Evolutionary conservation across 352 stramenopile species (phyloP), one percentile per base, ranked within the genome.

Genomic region (Globisporangium nagaii): DNA sequence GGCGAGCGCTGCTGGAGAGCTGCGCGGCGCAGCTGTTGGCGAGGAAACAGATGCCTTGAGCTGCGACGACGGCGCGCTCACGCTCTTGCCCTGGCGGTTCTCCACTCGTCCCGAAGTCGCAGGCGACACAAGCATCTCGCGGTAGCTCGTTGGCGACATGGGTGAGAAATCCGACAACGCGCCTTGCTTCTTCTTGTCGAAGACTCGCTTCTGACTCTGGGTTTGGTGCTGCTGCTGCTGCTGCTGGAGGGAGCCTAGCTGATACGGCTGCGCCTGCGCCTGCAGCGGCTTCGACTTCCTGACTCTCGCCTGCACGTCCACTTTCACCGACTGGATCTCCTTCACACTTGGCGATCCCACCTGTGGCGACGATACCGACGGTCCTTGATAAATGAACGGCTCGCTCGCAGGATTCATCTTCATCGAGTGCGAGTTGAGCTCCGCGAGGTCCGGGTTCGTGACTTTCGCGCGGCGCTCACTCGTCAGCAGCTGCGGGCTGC

Each of bases 371-470:
- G 34, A 39, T 19, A 13, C 15, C 11, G 8, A 37, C 1, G 36
- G 11, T 42, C 10, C 19, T 15, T 17, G 55, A 12, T 15, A 1
- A 11, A 11, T 19, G 15, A 31, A 32, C n/a, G 40, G 10, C 11
- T 24, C 47, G 2, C n/a, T 13, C 10, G 53, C 49, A 46, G 73
- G 53, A 28, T 81, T 66, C 31, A 91, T 65, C 50, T 65, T 75
- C 28, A 86, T 54, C 4, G 80, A 93, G 28, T 78, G 73, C 11
- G 80, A 75, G 37, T 91, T 93, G 13, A 90, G 58, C 55, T 89
- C 78, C 0, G 78, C 73, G 17, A 90, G 58, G 22, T 78, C 68
- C 2, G 60, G 65, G 42, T 86, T 86, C 4, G 63, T 74, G 55
- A 69, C 54, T 2, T 34, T n/a, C 20, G 50, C 2, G 24, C 11